A percentile compares a stretch with the other conserved stretches of the same genome.
phyloP scores from a whole-genome alignment of 2,329 filamentous ascomycete species.

The Ceratocystis papillata region DNA sequence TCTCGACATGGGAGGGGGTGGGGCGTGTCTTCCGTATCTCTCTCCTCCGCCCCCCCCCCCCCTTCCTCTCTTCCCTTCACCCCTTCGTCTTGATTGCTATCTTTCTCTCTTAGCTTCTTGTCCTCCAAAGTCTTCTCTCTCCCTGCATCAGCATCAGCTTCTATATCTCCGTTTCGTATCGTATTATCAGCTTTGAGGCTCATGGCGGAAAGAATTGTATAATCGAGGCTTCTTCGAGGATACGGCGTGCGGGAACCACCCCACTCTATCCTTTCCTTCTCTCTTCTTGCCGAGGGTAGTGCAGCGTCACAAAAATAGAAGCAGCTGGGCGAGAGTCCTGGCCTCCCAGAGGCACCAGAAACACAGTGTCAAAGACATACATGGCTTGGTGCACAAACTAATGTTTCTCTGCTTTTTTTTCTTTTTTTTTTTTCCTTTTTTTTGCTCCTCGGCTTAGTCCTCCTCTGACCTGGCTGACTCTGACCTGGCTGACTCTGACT shows the following conservation, averaged over 20 bases:
- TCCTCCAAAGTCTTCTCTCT: background rate
- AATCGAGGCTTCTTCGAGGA: background rate
- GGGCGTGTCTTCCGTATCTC: background rate
- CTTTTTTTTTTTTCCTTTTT: no score
- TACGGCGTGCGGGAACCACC: background rate
- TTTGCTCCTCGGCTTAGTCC: no score
- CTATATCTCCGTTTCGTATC: background rate
- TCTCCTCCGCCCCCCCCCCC: background rate
- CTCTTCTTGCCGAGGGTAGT: slow-evolving; percentile 1
- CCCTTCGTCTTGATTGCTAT: background rate
- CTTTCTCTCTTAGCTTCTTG: background rate
- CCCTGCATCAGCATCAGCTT: background rate
- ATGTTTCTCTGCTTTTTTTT: background rate
- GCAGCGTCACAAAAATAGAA: slow-evolving; percentile 11
- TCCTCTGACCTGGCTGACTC: background rate
- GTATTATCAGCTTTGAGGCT: no score
- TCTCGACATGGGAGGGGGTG: background rate
- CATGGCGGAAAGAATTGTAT: no score
- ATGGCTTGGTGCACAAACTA: background rate
- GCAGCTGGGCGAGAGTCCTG: background rate
- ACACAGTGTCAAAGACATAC: slow-evolving; percentile 10
- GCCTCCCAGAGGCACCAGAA: slow-evolving; percentile 1
- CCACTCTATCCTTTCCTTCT: background rate
- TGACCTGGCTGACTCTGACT: background rate
- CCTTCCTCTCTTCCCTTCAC: background rate